These are phyloP conservation scores for Ustilago crameri DNA, from an alignment of 1,284 basidiomycete genomes.

Conservation along the genomic window DNA sequence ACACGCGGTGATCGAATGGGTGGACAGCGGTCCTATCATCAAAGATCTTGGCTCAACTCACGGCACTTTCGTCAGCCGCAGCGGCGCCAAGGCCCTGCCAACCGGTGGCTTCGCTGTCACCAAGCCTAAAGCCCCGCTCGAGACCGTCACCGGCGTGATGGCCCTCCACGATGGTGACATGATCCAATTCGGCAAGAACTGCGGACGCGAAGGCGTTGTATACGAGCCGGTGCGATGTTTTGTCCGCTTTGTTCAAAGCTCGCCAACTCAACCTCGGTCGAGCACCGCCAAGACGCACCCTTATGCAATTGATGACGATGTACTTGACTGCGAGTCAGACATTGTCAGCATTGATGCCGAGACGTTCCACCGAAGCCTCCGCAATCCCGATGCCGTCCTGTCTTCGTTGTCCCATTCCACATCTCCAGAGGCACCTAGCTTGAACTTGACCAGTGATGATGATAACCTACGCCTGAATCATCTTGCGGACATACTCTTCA, in stretches of 20 bases:
- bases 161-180: constrained; percentile 14
- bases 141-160: constrained; percentile 3
- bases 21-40: constrained; percentile 9
- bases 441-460: too few species aligned
- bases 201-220: not conserved
- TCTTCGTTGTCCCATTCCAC: not conserved
- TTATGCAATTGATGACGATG: constrained; percentile 18
- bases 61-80: constrained; percentile 34
- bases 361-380: constrained; percentile 2
- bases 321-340: constrained; percentile 29
- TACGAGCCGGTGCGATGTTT: constrained; percentile 32
- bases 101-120: not conserved
- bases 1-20: constrained; percentile 42
- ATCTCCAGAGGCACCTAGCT: too few species aligned
- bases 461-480: too few species aligned
- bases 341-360: constrained; percentile 19
- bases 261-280: not conserved
- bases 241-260: constrained; percentile 1
- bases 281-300: not conserved
- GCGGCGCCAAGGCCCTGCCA: not conserved
- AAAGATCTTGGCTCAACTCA: constrained; percentile 38
- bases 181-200: constrained; percentile 30
- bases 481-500: too few species aligned
- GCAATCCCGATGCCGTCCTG: not conserved
- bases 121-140: not conserved